Conservation (phyloP, 768 basidiomycete species). For the Bullera alba region DNA sequence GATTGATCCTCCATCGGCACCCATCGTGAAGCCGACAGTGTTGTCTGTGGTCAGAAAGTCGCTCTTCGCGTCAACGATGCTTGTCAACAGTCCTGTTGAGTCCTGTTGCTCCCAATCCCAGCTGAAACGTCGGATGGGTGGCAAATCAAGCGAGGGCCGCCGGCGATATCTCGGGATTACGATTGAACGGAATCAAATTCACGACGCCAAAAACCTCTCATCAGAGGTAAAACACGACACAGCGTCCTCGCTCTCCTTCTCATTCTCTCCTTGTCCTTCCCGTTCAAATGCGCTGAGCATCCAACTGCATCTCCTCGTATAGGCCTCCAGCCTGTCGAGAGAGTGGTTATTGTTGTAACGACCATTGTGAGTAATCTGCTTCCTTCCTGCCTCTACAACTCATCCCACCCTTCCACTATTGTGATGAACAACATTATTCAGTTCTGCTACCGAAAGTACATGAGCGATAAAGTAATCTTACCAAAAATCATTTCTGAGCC, state of each 20-base stretch:
- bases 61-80: too few relatives aligned
- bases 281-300: background rate
- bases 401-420: slow-evolving; percentile 9
- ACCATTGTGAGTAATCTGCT: background rate
- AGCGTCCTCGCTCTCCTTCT: background rate
- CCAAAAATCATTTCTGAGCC: slow-evolving; percentile 40
- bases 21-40: slow-evolving; percentile 18
- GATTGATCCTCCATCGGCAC: slow-evolving; percentile 45
- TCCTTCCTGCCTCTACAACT: background rate
- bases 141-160: background rate
- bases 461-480: slow-evolving; percentile 38
- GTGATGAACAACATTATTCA: slow-evolving; percentile 39
- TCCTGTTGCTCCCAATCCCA: too few relatives aligned
- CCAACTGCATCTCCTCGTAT: background rate
- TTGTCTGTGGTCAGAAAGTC: too few relatives aligned
- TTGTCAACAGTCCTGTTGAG: too few relatives aligned
- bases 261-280: background rate
- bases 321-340: background rate
- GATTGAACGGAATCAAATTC: background rate
- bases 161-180: background rate
- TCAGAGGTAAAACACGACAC: background rate
- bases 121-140: background rate
- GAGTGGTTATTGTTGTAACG: background rate
- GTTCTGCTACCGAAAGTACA: slow-evolving; percentile 44
- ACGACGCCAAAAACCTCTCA: too few relatives aligned